A percentile compares a stretch with the other conserved stretches of the same genome.
These are phyloP conservation scores for Panaeolus cyanescens DNA, from an alignment of 768 basidiomycete genomes.

Conservation along the genomic window DNA sequence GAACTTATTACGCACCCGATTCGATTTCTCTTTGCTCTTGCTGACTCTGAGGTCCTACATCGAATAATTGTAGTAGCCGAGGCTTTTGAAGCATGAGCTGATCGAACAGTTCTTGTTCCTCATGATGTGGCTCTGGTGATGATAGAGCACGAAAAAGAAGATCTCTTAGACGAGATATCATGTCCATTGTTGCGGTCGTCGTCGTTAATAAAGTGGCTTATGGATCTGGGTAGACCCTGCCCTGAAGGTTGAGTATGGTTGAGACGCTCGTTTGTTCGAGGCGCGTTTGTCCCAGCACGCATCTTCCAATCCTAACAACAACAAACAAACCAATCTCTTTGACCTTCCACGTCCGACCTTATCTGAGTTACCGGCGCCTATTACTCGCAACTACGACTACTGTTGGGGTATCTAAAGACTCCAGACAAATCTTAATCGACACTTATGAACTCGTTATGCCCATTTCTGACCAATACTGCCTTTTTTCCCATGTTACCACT, in stretches of 20 bases:
- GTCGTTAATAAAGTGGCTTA: neutral
- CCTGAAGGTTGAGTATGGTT: neutral
- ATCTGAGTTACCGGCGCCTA: too few relatives aligned
- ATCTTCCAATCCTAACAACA: neutral
- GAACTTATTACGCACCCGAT: slow-evolving; percentile 43
- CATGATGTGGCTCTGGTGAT: slow-evolving; percentile 44
- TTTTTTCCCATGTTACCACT: too few relatives aligned
- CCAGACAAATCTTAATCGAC: too few relatives aligned
- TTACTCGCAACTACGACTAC: too few relatives aligned
- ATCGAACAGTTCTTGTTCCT: slow-evolving; percentile 77
- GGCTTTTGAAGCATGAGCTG: slow-evolving; percentile 68
- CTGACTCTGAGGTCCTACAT: slow-evolving; percentile 60
- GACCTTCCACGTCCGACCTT: too few relatives aligned
- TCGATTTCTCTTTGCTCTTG: slow-evolving; percentile 76
- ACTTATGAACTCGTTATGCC: too few relatives aligned
- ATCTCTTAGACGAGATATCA: slow-evolving; percentile 57
- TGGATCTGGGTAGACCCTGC: neutral
- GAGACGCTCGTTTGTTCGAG: neutral
- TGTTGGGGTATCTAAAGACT: too few relatives aligned
- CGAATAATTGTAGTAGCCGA: slow-evolving; percentile 62
- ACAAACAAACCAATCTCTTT: too few relatives aligned
- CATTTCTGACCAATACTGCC: too few relatives aligned
- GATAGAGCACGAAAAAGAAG: slow-evolving; percentile 50
- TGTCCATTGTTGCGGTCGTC: slow-evolving; percentile 46
- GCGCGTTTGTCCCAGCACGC: neutral